These are phyloP conservation scores for Linum usitatissimum DNA, from an alignment of 345 rosid genomes.

Conservation along the genomic window DNA sequence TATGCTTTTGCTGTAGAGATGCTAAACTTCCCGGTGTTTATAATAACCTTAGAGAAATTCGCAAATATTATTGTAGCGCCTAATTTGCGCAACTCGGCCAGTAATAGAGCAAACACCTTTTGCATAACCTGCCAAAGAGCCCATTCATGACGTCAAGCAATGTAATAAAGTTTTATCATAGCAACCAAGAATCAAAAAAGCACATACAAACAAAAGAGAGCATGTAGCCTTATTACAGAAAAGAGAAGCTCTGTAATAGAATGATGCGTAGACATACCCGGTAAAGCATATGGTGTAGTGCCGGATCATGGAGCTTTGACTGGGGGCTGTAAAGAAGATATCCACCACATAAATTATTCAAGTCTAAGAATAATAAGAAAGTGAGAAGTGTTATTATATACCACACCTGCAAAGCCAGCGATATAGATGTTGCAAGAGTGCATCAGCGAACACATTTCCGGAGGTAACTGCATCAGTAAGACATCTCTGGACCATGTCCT, in stretches of 20 bases:
- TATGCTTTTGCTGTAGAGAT: slow-evolving; percentile 69
- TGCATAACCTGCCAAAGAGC: slow-evolving; percentile 63
- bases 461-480: slow-evolving; percentile 71
- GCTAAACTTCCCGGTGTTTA: slow-evolving; percentile 75
- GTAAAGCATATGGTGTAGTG: slow-evolving; percentile 81
- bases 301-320: slow-evolving; percentile 95
- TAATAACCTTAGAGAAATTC: slow-evolving; percentile 71
- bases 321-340: slow-evolving; percentile 49
- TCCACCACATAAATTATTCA: slow-evolving; percentile 14
- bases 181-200: slow-evolving; percentile 3
- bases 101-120: slow-evolving; percentile 84
- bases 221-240: background rate
- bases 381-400: slow-evolving; percentile 5
- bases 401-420: slow-evolving; percentile 89
- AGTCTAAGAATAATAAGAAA: slow-evolving; percentile 13
- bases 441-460: slow-evolving; percentile 86
- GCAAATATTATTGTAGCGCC: slow-evolving; percentile 90
- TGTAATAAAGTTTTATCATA: background rate
- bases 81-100: slow-evolving; percentile 87
- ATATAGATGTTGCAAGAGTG: slow-evolving; percentile 78
- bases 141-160: slow-evolving; percentile 4
- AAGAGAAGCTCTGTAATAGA: background rate
- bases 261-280: slow-evolving; percentile 38
- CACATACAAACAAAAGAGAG: background rate
- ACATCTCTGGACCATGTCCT: slow-evolving; percentile 81